phyloP scores from a whole-genome alignment of 176 grass and related monocot genomes.

The maize (Zea mays) region Zm-B73-REFERENCE-NAM-5.0 NC_050103.1:38845501-38846000 shows the following conservation, averaged over 20 bases:
- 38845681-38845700: too few species aligned
- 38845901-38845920: not conserved
- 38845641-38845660: too few species aligned
- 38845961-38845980: not conserved
- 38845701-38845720: too few species aligned
- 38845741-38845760: constrained; percentile 7
- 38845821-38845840: constrained; percentile 1
- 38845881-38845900: not conserved
- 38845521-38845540: too few species aligned
- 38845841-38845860: not conserved
- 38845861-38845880: not conserved
- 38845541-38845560: too few species aligned
- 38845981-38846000: not conserved
- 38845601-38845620: too few species aligned
- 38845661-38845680: too few species aligned
- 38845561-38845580: too few species aligned
- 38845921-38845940: constrained; percentile 1
- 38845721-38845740: not conserved
- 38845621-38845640: too few species aligned
- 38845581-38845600: too few species aligned
- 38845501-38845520: too few species aligned
- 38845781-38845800: not conserved
- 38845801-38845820: not conserved
- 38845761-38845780: not conserved
- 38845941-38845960: not conserved